Conservation (phyloP, 148 eudicot species). For the Agrostemma githago region DNA sequence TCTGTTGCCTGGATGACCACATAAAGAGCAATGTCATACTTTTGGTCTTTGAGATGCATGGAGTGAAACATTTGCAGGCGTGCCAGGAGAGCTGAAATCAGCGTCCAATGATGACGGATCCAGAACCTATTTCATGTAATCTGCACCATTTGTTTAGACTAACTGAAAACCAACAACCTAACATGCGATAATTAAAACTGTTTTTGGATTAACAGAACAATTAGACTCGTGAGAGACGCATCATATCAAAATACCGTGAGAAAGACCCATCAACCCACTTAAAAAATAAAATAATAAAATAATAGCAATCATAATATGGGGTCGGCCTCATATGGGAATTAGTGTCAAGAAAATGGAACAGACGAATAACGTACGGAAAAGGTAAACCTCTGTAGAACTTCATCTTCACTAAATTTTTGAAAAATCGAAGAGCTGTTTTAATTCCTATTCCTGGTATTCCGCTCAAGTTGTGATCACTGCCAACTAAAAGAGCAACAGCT, state of each 20-base stretch:
- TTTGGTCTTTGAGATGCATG: conserved; percentile 33
- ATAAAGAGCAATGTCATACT: conserved; percentile 72
- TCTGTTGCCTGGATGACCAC: conserved; percentile 96
- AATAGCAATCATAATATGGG: too few relatives aligned
- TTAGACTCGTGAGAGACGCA: background rate
- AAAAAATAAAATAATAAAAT: too few relatives aligned
- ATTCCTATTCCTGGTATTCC: conserved; percentile 87
- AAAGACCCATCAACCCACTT: too few relatives aligned
- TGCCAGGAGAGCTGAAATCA: conserved; percentile 23
- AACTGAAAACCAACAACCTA: background rate
- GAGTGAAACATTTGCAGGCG: conserved; percentile 26
- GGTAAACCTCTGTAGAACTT: conserved; percentile 65
- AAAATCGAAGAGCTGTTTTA: conserved; percentile 82
- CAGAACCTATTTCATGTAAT: conserved; percentile 60
- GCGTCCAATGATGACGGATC: conserved; percentile 26
- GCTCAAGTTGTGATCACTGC: conserved; percentile 71
- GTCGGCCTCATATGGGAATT: too few relatives aligned
- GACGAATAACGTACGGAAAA: conserved; percentile 13
- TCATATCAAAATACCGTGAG: background rate
- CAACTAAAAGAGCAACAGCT: conserved; percentile 84
- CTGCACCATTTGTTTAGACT: conserved; percentile 34
- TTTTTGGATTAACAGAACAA: conserved; percentile 4
- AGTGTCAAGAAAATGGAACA: background rate
- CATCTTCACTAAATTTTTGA: conserved; percentile 66
- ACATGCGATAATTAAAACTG: background rate